Percentiles rank a stretch among this genome's conserved stretches.
Evolutionary conservation across 306 rosid species (phyloP).

Genomic region (Fragaria vesca): DNA sequence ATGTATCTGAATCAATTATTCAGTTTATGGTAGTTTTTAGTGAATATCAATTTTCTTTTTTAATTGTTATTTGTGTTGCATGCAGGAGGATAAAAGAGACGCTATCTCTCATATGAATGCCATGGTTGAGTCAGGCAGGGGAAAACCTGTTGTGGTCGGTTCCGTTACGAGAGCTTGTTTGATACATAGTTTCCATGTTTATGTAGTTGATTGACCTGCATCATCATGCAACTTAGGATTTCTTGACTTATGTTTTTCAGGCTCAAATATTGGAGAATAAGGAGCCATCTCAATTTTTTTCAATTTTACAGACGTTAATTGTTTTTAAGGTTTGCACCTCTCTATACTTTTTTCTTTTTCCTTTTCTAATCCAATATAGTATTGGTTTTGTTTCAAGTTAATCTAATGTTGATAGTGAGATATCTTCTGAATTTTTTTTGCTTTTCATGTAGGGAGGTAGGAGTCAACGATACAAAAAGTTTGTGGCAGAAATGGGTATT

Average conservation of each 20-base stretch:
- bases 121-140: slow-evolving; percentile 51
- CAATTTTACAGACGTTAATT: slow-evolving; percentile 62
- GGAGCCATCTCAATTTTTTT: slow-evolving; percentile 88
- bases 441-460: slow-evolving; percentile 67
- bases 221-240: slow-evolving; percentile 6
- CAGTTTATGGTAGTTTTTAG: not conserved
- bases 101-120: slow-evolving; percentile 55
- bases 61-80: slow-evolving; percentile 19
- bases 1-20: slow-evolving; percentile 6
- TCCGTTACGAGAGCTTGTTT: slow-evolving; percentile 9
- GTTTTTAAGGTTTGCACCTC: slow-evolving; percentile 63
- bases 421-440: slow-evolving; percentile 17
- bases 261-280: slow-evolving; percentile 70
- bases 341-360: not conserved
- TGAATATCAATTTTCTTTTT: slow-evolving; percentile 11
- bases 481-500: slow-evolving; percentile 50
- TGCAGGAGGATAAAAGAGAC: slow-evolving; percentile 71
- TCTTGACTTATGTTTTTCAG: slow-evolving; percentile 46
- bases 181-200: slow-evolving; percentile 20
- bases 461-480: slow-evolving; percentile 61
- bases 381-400: slow-evolving; percentile 11
- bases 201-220: not conserved
- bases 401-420: slow-evolving; percentile 6
- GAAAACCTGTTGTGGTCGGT: slow-evolving; percentile 71
- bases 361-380: slow-evolving; percentile 6